A percentile compares a stretch with the other conserved stretches of the same genome.
phyloP scores from a whole-genome alignment of 1,139 yeast species.

The Kurtzmaniella quercitrusa region DNA sequence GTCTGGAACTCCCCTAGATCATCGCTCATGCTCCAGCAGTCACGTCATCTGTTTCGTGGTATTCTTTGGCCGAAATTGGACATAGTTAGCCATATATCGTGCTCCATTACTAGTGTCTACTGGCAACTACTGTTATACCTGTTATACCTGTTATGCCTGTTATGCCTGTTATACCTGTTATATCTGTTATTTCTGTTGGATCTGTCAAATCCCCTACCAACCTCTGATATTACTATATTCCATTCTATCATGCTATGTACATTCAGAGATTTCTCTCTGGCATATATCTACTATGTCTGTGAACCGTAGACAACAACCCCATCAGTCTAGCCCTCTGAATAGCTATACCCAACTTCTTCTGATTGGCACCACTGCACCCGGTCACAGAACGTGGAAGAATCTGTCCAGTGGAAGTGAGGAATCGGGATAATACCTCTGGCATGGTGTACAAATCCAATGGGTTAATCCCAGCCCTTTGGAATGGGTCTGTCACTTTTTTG shows the following conservation, averaged over 20 bases:
- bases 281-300: constrained; percentile 46
- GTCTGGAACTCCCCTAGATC: too few species aligned
- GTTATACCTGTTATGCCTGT: too few species aligned
- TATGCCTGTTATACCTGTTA: too few species aligned
- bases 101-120: too few species aligned
- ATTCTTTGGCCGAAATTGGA: too few species aligned
- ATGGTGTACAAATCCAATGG: constrained; percentile 63
- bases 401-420: constrained; percentile 60
- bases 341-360: constrained; percentile 61
- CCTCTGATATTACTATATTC: background rate
- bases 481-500: constrained; percentile 29
- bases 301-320: constrained; percentile 63
- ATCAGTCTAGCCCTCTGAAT: constrained; percentile 65
- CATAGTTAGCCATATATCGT: too few species aligned
- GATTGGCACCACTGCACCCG: constrained; percentile 58
- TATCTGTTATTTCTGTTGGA: too few species aligned
- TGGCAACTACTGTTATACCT: too few species aligned
- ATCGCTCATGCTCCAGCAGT: too few species aligned
- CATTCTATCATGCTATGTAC: constrained; percentile 2
- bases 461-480: constrained; percentile 53
- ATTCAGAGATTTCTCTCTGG: constrained; percentile 35
- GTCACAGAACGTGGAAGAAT: constrained; percentile 66
- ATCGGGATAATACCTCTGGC: constrained; percentile 59
- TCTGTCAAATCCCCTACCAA: too few species aligned
- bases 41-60: too few species aligned